These are phyloP conservation scores for Hirschioporus abietinus DNA, from an alignment of 768 basidiomycete species.

Conservation along the genomic window DNA sequence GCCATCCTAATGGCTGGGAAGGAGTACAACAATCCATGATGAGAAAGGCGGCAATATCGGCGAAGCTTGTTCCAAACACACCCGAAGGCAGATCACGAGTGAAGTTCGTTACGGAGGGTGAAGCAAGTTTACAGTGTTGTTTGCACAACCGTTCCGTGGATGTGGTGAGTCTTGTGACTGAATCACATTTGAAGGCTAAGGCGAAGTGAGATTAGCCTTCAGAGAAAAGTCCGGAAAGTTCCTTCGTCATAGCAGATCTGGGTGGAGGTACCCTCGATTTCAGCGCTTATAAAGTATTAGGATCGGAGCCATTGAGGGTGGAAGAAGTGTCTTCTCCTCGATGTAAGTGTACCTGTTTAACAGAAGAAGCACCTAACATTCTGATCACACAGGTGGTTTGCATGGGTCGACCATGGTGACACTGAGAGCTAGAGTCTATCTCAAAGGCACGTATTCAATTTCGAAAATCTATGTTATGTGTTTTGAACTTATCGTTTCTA, in stretches of 20 bases:
- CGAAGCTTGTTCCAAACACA: slow-evolving; percentile 43
- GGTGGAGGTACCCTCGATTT: slow-evolving; percentile 41
- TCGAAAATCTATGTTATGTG: background rate
- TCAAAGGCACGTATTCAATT: slow-evolving; percentile 23
- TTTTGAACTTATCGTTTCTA: slow-evolving; percentile 9
- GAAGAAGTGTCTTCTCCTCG: background rate
- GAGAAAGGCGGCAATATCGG: slow-evolving; percentile 45
- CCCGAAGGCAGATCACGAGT: slow-evolving; percentile 36
- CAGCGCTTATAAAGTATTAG: slow-evolving; percentile 19
- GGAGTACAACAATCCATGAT: slow-evolving; percentile 53
- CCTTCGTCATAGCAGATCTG: slow-evolving; percentile 53
- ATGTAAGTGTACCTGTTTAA: background rate
- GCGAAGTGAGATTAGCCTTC: background rate
- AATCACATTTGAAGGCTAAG: background rate
- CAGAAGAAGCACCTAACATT: background rate
- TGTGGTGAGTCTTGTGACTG: slow-evolving; percentile 5
- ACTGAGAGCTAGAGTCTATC: slow-evolving; percentile 26
- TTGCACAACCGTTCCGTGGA: slow-evolving; percentile 35
- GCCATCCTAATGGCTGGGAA: slow-evolving; percentile 66
- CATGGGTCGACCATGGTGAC: slow-evolving; percentile 37
- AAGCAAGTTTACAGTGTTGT: slow-evolving; percentile 57
- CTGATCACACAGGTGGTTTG: slow-evolving; percentile 27
- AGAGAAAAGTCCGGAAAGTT: slow-evolving; percentile 39
- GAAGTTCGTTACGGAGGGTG: slow-evolving; percentile 58
- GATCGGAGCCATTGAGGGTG: background rate